Percentiles rank a stretch among this genome's conserved stretches.
Evolutionary conservation across 1,284 basidiomycete genomes (phyloP).

Genomic region (Fistulinella staudtii): DNA sequence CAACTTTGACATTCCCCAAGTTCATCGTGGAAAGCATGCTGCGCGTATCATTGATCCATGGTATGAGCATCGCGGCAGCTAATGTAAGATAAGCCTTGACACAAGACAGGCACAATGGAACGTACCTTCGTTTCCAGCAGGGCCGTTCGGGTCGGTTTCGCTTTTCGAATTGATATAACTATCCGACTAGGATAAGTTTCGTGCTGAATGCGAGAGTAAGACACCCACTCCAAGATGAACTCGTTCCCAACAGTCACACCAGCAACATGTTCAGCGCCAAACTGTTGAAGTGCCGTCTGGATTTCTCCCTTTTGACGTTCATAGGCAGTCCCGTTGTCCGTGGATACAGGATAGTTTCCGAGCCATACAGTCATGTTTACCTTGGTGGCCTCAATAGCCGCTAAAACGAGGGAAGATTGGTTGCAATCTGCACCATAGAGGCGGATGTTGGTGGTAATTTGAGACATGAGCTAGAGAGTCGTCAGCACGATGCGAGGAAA

Average conservation of each 20-base stretch:
- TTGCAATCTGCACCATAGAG: constrained; percentile 60
- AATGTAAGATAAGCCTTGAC: constrained; percentile 2
- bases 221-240: constrained; percentile 71
- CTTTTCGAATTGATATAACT: constrained; percentile 52
- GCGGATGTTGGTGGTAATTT: constrained; percentile 53
- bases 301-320: constrained; percentile 67
- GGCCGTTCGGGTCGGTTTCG: constrained; percentile 46
- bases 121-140: constrained; percentile 52
- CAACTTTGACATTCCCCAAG: constrained; percentile 62
- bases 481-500: constrained; percentile 9
- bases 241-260: constrained; percentile 85
- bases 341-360: constrained; percentile 71
- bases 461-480: constrained; percentile 46
- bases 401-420: constrained; percentile 56
- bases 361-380: constrained; percentile 84
- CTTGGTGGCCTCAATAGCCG: constrained; percentile 85
- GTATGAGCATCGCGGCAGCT: constrained; percentile 48
- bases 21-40: constrained; percentile 51
- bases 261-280: constrained; percentile 72
- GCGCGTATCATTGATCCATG: constrained; percentile 64
- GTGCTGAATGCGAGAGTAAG: neutral
- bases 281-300: constrained; percentile 66
- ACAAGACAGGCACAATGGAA: constrained; percentile 12
- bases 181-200: constrained; percentile 6
- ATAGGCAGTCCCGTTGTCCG: constrained; percentile 67